Evolutionary conservation across 2,329 filamentous ascomycete species (phyloP).

Genomic region (Paraphaeosphaeria sporulosa): DNA sequence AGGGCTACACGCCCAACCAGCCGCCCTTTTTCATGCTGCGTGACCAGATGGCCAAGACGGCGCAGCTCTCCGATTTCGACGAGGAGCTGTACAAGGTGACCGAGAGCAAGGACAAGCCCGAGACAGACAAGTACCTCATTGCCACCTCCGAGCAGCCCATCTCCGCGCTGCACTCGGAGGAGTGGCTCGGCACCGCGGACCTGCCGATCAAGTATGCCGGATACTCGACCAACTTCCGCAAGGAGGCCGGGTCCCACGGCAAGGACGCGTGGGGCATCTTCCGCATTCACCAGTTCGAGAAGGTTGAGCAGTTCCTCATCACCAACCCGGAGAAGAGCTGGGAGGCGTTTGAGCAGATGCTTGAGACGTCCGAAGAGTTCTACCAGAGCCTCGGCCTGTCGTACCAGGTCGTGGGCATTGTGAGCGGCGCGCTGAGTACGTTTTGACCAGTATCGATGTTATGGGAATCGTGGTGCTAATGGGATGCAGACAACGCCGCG

Average conservation of each 20-base stretch:
- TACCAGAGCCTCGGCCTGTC: constrained; percentile 89
- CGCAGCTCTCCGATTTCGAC: constrained; percentile 95
- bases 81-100: constrained; percentile 97
- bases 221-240: constrained; percentile 93
- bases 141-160: constrained; percentile 95
- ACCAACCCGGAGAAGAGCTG: constrained; percentile 81
- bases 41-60: constrained; percentile 97
- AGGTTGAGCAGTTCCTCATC: constrained; percentile 57
- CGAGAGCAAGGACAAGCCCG: constrained; percentile 77
- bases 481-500: constrained; percentile 43
- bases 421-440: constrained; percentile 84
- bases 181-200: constrained; percentile 87
- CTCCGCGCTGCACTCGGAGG: constrained; percentile 88
- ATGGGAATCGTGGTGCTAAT: constrained; percentile 11
- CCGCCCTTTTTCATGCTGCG: constrained; percentile 78
- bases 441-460: too few species aligned
- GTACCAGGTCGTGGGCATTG: constrained; percentile 91
- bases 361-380: constrained; percentile 88
- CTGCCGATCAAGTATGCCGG: constrained; percentile 89
- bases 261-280: constrained; percentile 98
- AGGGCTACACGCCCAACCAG: constrained; percentile 78
- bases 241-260: constrained; percentile 90
- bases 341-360: constrained; percentile 95
- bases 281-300: constrained; percentile 97
- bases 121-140: constrained; percentile 79